Evolutionary conservation across 805 yeast species (phyloP).

Genomic region (Kodamaea laetipori): DNA sequence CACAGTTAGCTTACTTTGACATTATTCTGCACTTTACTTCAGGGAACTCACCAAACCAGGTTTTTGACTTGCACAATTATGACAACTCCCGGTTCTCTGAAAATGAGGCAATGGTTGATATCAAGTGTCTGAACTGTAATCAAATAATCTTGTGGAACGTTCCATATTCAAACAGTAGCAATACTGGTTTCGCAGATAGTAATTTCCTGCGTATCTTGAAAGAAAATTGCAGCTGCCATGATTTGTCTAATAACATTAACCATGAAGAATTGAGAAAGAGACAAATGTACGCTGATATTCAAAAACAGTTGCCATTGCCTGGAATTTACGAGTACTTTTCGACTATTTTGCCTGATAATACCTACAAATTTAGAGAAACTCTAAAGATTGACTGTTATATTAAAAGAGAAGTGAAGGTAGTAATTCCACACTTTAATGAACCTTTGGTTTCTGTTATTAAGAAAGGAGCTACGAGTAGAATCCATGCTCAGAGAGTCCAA

Average conservation of each 20-base stretch:
- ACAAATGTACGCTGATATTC: slow-evolving; percentile 19
- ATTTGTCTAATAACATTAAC: slow-evolving; percentile 12
- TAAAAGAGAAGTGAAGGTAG: neutral
- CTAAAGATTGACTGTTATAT: slow-evolving; percentile 11
- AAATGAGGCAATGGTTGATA: slow-evolving; percentile 12
- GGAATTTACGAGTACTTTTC: slow-evolving; percentile 15
- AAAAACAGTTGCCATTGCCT: slow-evolving; percentile 5
- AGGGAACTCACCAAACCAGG: slow-evolving; percentile 10
- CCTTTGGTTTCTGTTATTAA: neutral
- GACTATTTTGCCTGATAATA: slow-evolving; percentile 7
- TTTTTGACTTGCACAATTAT: slow-evolving; percentile 7
- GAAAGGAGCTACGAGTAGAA: neutral
- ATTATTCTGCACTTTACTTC: slow-evolving; percentile 5
- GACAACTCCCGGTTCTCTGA: slow-evolving; percentile 10
- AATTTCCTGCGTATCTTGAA: slow-evolving; percentile 10
- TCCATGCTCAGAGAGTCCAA: slow-evolving; percentile 2
- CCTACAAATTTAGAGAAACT: neutral
- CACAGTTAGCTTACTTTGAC: slow-evolving; percentile 10
- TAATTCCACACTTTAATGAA: neutral
- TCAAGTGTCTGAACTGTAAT: slow-evolving; percentile 20
- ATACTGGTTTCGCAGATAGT: slow-evolving; percentile 20
- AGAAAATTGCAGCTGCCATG: neutral
- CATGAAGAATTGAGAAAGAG: slow-evolving; percentile 26
- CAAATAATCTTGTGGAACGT: slow-evolving; percentile 12
- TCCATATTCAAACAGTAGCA: slow-evolving; percentile 13